These are phyloP conservation scores for Primulina huaijiensis DNA, from an alignment of 257 asterid species.

Conservation along the genomic window DNA sequence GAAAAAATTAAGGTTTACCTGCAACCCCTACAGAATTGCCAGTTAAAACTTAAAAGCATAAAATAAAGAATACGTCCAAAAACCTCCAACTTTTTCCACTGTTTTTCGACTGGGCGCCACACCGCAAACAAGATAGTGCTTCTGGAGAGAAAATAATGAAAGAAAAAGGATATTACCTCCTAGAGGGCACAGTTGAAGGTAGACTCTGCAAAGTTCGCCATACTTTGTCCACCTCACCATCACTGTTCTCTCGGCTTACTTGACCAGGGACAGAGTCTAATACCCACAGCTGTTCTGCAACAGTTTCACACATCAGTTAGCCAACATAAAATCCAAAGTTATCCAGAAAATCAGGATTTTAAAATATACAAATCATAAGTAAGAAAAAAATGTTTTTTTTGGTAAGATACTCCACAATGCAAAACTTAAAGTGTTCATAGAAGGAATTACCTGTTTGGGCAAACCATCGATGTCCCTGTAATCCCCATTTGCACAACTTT, in stretches of 20 bases:
- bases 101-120: background rate
- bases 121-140: slow-evolving; percentile 2
- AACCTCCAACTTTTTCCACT: background rate
- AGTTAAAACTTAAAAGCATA: background rate
- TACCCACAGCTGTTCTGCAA: slow-evolving; percentile 93
- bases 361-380: slow-evolving; percentile 15
- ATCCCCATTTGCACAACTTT: slow-evolving; percentile 68
- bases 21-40: background rate
- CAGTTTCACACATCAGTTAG: slow-evolving; percentile 33
- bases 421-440: background rate
- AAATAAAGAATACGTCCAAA: background rate
- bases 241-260: slow-evolving; percentile 46
- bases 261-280: slow-evolving; percentile 91
- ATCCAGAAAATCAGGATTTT: slow-evolving; percentile 4
- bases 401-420: background rate
- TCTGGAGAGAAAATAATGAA: slow-evolving; percentile 18
- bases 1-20: background rate
- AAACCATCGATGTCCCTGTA: slow-evolving; percentile 48
- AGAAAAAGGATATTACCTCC: slow-evolving; percentile 50
- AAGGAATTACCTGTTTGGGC: slow-evolving; percentile 72
- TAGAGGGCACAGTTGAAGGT: slow-evolving; percentile 65
- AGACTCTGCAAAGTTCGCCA: slow-evolving; percentile 35
- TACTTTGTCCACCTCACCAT: slow-evolving; percentile 92
- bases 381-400: background rate
- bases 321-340: slow-evolving; percentile 16